phyloP scores from a whole-genome alignment of 2,329 filamentous ascomycete genomes.

The Diaporthe aspalathi region DNA sequence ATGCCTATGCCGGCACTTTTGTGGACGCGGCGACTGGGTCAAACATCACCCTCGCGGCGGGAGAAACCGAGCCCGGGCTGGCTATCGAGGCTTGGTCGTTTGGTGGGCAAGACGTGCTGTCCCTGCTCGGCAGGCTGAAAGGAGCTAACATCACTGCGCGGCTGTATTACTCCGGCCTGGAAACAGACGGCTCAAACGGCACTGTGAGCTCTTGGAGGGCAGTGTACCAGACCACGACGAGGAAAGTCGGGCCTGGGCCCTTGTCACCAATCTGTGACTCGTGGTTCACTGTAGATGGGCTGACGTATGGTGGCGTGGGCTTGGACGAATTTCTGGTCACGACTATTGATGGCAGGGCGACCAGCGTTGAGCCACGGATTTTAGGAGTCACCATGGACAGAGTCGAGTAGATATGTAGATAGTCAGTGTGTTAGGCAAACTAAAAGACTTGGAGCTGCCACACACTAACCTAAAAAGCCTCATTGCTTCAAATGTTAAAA shows the following conservation, averaged over 20 bases:
- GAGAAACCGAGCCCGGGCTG: constrained; percentile 46
- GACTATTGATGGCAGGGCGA: not conserved
- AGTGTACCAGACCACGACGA: constrained; percentile 48
- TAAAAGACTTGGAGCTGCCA: no score
- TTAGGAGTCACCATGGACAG: constrained; percentile 10
- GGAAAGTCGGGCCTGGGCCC: constrained; percentile 42
- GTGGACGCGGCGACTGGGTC: constrained; percentile 40
- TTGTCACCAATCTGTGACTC: constrained; percentile 48
- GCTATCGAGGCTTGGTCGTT: constrained; percentile 48
- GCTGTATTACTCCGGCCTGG: constrained; percentile 49
- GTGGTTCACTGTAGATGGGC: constrained; percentile 8
- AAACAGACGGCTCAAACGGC: constrained; percentile 41
- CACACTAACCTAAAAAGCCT: no score
- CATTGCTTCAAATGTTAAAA: no score
- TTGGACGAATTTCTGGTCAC: constrained; percentile 34
- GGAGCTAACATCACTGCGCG: constrained; percentile 44
- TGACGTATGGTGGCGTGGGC: constrained; percentile 20
- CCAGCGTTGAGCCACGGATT: constrained; percentile 17
- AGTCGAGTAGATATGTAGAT: not conserved
- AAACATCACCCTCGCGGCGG: constrained; percentile 48
- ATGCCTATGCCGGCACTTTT: constrained; percentile 45
- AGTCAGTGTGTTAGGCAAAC: no score
- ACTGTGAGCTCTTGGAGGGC: constrained; percentile 48
- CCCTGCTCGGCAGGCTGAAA: constrained; percentile 44
- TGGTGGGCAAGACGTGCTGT: constrained; percentile 48